Percentiles rank a stretch among this genome's conserved stretches.
phyloP scores from a whole-genome alignment of 495 filamentous ascomycete species.

The Hypoxylon intermedium region DNA sequence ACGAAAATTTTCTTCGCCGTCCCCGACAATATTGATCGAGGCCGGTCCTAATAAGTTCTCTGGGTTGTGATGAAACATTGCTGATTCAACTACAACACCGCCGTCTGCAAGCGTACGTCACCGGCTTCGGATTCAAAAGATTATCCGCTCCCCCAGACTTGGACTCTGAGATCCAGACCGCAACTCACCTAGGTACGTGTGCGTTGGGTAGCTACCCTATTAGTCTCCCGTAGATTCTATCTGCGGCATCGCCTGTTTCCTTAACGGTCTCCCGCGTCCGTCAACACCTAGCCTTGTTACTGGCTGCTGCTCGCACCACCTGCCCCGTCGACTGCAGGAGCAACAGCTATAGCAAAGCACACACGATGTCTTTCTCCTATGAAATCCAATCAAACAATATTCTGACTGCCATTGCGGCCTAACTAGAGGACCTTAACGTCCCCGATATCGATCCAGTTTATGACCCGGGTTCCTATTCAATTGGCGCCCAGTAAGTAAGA shows the following conservation, averaged over 20 bases:
- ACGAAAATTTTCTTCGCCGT: constrained; percentile 22
- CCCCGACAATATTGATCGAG: constrained; percentile 10
- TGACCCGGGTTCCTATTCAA: constrained; percentile 3
- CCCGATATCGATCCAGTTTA: background rate
- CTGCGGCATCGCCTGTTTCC: background rate
- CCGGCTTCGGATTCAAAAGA: constrained; percentile 30
- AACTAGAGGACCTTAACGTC: constrained; percentile 10
- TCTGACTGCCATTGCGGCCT: constrained; percentile 30
- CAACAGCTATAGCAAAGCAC: background rate
- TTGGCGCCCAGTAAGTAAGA: constrained; percentile 23
- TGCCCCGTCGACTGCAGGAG: constrained; percentile 19
- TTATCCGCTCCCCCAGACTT: constrained; percentile 17
- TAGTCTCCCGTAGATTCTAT: background rate
- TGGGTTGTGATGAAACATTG: constrained; percentile 25
- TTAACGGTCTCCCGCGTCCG: constrained; percentile 4
- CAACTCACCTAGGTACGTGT: constrained; percentile 34
- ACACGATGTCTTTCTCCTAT: constrained; percentile 16
- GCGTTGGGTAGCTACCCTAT: constrained; percentile 31
- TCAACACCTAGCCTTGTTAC: constrained; percentile 18
- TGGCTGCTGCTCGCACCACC: constrained; percentile 26
- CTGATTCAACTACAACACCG: constrained; percentile 14
- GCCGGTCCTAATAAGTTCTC: constrained; percentile 13
- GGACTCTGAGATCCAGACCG: constrained; percentile 14
- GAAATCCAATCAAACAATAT: constrained; percentile 12
- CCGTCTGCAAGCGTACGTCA: constrained; percentile 32